A percentile compares a stretch with the other conserved stretches of the same genome.
phyloP scores from a whole-genome alignment of 1,284 basidiomycete genomes.

The Peniophora sp. region DNA sequence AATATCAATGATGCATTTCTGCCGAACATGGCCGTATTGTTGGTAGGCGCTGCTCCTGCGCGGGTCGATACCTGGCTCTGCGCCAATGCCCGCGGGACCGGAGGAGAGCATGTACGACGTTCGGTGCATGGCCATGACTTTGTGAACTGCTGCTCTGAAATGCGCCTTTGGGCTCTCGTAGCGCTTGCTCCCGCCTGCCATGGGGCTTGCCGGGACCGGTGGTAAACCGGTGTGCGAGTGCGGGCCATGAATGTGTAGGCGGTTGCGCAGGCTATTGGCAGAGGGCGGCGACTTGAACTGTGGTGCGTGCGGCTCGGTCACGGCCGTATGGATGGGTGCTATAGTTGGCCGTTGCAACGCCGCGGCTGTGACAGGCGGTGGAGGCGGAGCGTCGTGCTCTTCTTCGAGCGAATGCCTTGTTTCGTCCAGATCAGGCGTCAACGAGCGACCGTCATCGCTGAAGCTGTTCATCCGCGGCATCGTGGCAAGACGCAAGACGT shows the following conservation, averaged over 20 bases:
- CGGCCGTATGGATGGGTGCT: constrained; percentile 4
- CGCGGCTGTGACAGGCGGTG: constrained; percentile 2
- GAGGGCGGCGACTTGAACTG: constrained; percentile 2
- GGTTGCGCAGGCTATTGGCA: constrained; percentile 2
- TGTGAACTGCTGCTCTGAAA: constrained; percentile 43
- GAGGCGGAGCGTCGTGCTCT: constrained; percentile 10
- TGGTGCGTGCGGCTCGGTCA: neutral
- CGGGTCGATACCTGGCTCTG: constrained; percentile 59
- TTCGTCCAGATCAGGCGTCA: constrained; percentile 45
- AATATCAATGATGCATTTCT: constrained; percentile 55
- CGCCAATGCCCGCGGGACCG: constrained; percentile 32
- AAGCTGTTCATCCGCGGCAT: constrained; percentile 57
- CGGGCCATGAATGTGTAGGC: neutral
- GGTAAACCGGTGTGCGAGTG: neutral
- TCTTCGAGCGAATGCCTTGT: constrained; percentile 13
- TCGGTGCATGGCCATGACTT: constrained; percentile 49
- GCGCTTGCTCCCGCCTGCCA: constrained; percentile 2
- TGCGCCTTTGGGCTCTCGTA: constrained; percentile 30
- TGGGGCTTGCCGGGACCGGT: neutral
- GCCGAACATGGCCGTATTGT: constrained; percentile 41
- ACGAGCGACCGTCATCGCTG: constrained; percentile 48
- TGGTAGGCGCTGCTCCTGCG: constrained; percentile 39
- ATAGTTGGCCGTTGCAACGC: neutral
- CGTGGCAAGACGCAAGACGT: neutral
- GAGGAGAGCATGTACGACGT: constrained; percentile 33